Base-by-base conservation (phyloP, 305 asterid genomes). In the Rubia tinctorum region DNA sequence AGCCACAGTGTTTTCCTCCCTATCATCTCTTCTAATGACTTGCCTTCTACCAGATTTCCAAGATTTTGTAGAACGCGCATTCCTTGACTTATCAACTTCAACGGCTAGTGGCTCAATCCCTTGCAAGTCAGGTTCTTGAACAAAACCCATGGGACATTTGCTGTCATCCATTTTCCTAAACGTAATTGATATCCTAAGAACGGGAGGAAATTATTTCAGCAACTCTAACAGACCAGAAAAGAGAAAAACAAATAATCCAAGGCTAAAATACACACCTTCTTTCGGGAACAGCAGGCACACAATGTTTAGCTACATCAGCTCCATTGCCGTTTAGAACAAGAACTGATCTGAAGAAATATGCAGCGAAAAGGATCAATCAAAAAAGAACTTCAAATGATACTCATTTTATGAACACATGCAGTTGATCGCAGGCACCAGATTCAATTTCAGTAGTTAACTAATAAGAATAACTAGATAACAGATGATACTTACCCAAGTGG, bases 291-390 rank as follows among this genome's bases (percentile, higher is more conserved):
- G 97, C 96, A 0, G 98, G 98, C 65, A 95, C 91, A 75, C 93
- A 90, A 59, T 95, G 99, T 76, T 89, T 92, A 70, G 99, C 96
- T 76, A 92, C 85, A 73, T 95, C 98, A 79, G 99, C 98, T 69
- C 97, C 97, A n/a, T 95, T 95, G 67, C 97, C 98, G 34, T 85
- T 90, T 68, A 95, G 73, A 40, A 95, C 97, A 66, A 95, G 93
- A 81, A 95, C 97, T 76, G 99, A 95, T 63, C 99, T 95, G 88
- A 72, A 74, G 76, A 65, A 79, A 79, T 69, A 80, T 2, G 75
- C 34, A 47, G 45, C 47, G n/a, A 14, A 73, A 51, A 61, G 9
- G 64, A 61, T 75, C 68, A 51, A 12, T 14, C 39, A 55, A 42
- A 64, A 62, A 40, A 15, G 62, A 22, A 20, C 56, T 0, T 67